These are phyloP conservation scores for Rhodamnia argentea DNA, from an alignment of 345 rosid species.

Conservation along the genomic window DNA sequence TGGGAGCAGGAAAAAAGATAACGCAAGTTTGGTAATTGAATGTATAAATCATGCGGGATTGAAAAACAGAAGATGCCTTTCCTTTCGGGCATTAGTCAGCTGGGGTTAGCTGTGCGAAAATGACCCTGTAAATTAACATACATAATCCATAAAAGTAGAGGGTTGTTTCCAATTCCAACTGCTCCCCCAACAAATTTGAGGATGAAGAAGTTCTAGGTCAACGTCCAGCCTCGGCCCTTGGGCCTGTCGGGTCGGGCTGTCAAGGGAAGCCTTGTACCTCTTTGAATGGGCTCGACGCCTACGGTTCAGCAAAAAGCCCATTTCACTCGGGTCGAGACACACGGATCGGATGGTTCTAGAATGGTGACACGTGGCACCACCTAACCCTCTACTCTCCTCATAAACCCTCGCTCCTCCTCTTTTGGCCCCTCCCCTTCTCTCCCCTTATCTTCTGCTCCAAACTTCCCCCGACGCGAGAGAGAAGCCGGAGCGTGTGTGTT, in stretches of 20 bases:
- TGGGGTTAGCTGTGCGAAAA: background rate
- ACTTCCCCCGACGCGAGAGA: background rate
- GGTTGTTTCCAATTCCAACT: too few relatives aligned
- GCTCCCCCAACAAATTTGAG: background rate
- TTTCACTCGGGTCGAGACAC: background rate
- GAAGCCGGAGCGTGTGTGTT: background rate
- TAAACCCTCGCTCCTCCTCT: background rate
- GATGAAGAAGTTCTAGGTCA: background rate
- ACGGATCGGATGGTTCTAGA: constrained; percentile 13
- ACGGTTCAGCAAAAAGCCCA: background rate
- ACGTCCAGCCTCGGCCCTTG: background rate
- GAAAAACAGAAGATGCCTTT: background rate
- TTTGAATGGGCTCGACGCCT: background rate
- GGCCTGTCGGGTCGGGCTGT: background rate
- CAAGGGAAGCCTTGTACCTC: background rate
- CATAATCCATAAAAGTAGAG: too few relatives aligned
- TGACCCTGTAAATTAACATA: background rate
- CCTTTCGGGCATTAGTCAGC: background rate
- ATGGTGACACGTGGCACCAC: constrained; percentile 33
- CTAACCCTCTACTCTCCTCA: constrained; percentile 13
- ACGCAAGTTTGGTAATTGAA: background rate
- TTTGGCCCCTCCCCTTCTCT: too few relatives aligned
- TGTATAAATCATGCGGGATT: background rate
- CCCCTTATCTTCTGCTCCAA: background rate
- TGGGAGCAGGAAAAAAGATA: background rate